Evolutionary conservation across 257 asterid genomes (phyloP), one percentile per base, ranked within the genome.

Genomic region (Przewalskia tangutica): DNA sequence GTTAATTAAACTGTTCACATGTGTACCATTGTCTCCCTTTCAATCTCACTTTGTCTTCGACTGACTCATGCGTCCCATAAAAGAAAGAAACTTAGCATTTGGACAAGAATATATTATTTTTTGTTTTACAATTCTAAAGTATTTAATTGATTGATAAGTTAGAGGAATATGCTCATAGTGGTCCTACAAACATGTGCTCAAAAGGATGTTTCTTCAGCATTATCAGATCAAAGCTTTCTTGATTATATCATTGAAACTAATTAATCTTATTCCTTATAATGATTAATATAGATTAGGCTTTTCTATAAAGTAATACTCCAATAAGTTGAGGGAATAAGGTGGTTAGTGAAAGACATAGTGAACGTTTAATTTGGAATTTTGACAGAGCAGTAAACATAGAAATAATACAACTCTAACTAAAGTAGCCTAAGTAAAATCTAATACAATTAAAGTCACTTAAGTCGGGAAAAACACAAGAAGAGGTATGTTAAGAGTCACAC

Each of bases 21-120:
- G 85, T 80, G 84, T 71, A 76, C 46, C 81, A 44, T 81, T 77
- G 78, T 80, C 82, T 75, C 78, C 56, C 2, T 66, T 56, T 20
- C 50, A 75, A 34, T 9, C 70, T 60, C 58, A 76, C 16, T 36
- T 79, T 83, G 80, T 85, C 82, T 62, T 65, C 34, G 13, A 50
- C 75, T 23, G 79, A 50, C 60, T 73, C 79, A 73, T 73, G 62
- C 62, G 2, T 73, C 79, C 79, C 23, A 50, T 23, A 23, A 75
- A 75, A 75, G 44, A 23, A 50, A 11, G 12, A 50, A 71, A 75
- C 23, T 75, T 32, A 50, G 46, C 18, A 27, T 75, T 75, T 75
- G 60, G 79, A 75, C 79, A 75, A 50, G 13, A 50, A 12, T 13
- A 50, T 12, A 50, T 75, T 48, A 75, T 75, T 75, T 50, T 12